Evolutionary conservation across 2,329 filamentous ascomycete species (phyloP).

Genomic region (Sclerotinia trifoliorum): DNA sequence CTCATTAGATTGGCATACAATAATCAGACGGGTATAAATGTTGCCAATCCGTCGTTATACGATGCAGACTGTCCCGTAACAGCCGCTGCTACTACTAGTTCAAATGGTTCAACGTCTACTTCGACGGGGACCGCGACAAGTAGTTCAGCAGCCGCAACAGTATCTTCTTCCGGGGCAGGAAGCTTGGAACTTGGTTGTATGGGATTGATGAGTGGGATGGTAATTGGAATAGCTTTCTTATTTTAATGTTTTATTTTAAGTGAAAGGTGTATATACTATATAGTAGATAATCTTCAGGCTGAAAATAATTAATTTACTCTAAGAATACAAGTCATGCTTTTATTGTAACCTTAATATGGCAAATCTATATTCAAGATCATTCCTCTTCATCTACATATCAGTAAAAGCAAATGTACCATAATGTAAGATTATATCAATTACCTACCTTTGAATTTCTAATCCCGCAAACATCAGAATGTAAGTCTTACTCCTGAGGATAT

Average conservation of each 20-base stretch:
- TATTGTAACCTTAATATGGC: neutral
- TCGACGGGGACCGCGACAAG: neutral
- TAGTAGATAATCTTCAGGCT: neutral
- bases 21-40: slow-evolving; percentile 23
- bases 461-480: neutral
- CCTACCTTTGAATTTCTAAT: neutral
- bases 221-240: neutral
- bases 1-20: slow-evolving; percentile 24
- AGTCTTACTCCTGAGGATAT: neutral
- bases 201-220: neutral
- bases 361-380: neutral
- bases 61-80: slow-evolving; percentile 8
- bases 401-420: neutral
- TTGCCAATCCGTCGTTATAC: slow-evolving; percentile 13
- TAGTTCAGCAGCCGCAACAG: neutral
- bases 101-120: neutral
- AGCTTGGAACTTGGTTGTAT: neutral
- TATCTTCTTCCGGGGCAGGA: neutral
- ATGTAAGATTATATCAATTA: neutral
- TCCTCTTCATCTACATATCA: neutral
- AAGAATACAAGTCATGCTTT: neutral
- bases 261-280: no score
- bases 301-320: no score
- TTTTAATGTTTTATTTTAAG: neutral
- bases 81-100: no score